Percentiles rank a stretch among this genome's conserved stretches.
phyloP scores from a whole-genome alignment of 2,329 filamentous ascomycete species.

The Hymenoscyphus fraxineus region DNA sequence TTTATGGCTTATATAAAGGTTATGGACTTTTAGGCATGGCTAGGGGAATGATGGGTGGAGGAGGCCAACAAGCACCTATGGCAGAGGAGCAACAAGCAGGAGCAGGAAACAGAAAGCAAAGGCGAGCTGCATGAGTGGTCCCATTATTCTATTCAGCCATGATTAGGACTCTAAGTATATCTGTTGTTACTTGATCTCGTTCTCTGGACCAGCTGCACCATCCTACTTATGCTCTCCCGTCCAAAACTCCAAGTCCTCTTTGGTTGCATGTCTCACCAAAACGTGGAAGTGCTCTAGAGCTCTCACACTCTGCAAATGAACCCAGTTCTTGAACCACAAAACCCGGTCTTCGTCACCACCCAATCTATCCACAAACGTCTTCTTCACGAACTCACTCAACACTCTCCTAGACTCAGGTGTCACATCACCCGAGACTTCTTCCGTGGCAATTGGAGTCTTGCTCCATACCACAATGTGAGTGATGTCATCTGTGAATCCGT shows the following conservation, averaged over 20 bases:
- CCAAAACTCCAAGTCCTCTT: slow-evolving; percentile 52
- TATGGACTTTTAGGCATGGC: slow-evolving; percentile 34
- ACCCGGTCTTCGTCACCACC: slow-evolving; percentile 48
- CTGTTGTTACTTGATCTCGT: not conserved
- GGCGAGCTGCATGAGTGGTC: slow-evolving; percentile 26
- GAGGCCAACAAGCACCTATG: slow-evolving; percentile 26
- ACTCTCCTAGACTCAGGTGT: slow-evolving; percentile 60
- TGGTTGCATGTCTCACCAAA: slow-evolving; percentile 52
- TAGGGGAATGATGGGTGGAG: slow-evolving; percentile 35
- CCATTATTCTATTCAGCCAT: not conserved
- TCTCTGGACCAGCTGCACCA: not conserved
- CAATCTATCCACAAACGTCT: slow-evolving; percentile 61
- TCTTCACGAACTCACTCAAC: slow-evolving; percentile 67
- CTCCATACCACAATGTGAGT: slow-evolving; percentile 91
- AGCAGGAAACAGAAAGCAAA: slow-evolving; percentile 34
- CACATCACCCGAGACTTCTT: slow-evolving; percentile 67
- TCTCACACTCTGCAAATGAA: slow-evolving; percentile 79
- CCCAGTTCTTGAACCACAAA: slow-evolving; percentile 95
- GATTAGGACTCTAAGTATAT: not conserved
- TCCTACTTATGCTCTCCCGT: slow-evolving; percentile 32
- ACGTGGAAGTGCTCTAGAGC: slow-evolving; percentile 89
- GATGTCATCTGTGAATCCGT: slow-evolving; percentile 63
- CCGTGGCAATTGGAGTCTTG: slow-evolving; percentile 73
- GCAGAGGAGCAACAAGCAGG: slow-evolving; percentile 27
- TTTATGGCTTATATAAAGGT: slow-evolving; percentile 34